These are phyloP conservation scores for Isoetes taiwanensis DNA, from an alignment of 75 land plant genomes.

Conservation along the genomic window DNA sequence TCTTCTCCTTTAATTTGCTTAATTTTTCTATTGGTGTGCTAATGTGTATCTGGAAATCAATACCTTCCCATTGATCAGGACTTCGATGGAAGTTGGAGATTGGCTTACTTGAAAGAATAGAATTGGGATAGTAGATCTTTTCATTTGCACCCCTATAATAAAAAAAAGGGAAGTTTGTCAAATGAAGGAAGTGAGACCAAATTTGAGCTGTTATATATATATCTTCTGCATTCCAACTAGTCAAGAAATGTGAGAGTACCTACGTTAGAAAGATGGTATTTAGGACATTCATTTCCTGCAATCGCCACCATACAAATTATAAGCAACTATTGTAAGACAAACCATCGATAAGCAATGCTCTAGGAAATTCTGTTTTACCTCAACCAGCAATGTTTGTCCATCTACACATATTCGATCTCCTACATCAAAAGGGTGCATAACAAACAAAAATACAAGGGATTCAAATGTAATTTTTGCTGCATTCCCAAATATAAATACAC, in stretches of 20 bases:
- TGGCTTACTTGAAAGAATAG: constrained; percentile 36
- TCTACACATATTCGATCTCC: constrained; percentile 31
- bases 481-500: constrained; percentile 33
- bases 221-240: neutral
- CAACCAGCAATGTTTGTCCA: constrained; percentile 23
- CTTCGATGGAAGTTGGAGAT: constrained; percentile 50
- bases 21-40: constrained; percentile 34
- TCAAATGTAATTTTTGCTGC: constrained; percentile 29
- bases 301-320: too few species aligned
- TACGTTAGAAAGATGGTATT: constrained; percentile 37
- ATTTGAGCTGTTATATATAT: neutral
- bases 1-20: constrained; percentile 21
- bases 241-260: constrained; percentile 8
- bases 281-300: constrained; percentile 51
- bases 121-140: constrained; percentile 47
- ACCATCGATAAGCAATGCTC: neutral
- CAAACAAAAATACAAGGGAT: constrained; percentile 26
- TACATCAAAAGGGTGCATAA: constrained; percentile 32
- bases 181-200: neutral
- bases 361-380: constrained; percentile 6
- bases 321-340: neutral
- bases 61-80: constrained; percentile 38
- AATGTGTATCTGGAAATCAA: constrained; percentile 41
- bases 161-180: neutral
- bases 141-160: constrained; percentile 31